Base-by-base conservation (phyloP, 179 eudicot genomes). In the Drosera spatulata region DNA sequence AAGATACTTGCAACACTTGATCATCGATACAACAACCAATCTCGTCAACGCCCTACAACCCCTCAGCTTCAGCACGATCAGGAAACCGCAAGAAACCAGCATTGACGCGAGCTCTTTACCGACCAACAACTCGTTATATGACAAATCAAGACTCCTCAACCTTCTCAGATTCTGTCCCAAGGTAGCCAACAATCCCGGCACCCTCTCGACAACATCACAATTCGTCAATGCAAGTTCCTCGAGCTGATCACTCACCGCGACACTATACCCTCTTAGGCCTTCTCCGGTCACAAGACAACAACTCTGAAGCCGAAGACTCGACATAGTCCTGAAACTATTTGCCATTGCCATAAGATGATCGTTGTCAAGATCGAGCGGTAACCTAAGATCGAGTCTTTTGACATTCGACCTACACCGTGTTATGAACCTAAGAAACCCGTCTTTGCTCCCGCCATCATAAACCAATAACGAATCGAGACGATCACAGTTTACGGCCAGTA, bases 51-150 rank as follows among this genome's bases (percentile, higher is more conserved):
- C 53, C 49, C 43, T 61, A 59, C 93, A 82, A 11, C 93, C 82
- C 55, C 81, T 70, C 53, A 82, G 33, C 48, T 58, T 78, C 75
- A 85, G 53, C 33, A 72, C 79, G 12, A 55, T 55, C 59, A 85
- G 55, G 13, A 44, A 5, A 40, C 38, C 50, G 47, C 80, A 85
- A 7, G 85, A 80, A 41, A 62, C 75, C 37, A 83, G 62, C 88
- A 82, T 82, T 7, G 79, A 75, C 1, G 62, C 53, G 2, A 85
- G 51, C 73, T 82, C 88, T 59, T 77, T 82, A 59, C 80, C 88
- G 5, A 60, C 13, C 73, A 85, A 48, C 67, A 61, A 69, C 22
- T 76, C 85, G 53, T 85, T 82, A 55, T 82, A 68, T n/a, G 94
- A 82, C 78, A 85, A 62, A 49, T 82, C 83, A 40, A 83, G 44